These are phyloP conservation scores for Boletus coccyginus DNA, from an alignment of 768 basidiomycete genomes.

Conservation along the genomic window DNA sequence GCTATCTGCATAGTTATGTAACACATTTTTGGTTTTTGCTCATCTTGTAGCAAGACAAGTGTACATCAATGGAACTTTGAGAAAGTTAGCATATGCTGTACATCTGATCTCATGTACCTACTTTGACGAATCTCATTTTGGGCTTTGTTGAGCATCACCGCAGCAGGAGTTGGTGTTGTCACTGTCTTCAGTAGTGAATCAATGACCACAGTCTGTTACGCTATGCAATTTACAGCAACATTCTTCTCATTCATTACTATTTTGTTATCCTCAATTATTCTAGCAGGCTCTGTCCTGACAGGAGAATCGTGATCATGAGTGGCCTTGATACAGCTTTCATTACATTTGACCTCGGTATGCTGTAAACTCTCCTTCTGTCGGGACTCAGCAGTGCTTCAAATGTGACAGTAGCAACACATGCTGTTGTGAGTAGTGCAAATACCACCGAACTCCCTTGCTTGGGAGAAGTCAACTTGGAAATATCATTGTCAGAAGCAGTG, in stretches of 20 bases:
- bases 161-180: no score
- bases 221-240: background rate
- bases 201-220: background rate
- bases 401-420: slow-evolving; percentile 7
- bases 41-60: background rate
- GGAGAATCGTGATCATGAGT: background rate
- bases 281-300: background rate
- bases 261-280: background rate
- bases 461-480: background rate
- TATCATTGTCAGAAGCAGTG: background rate
- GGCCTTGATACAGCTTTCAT: background rate
- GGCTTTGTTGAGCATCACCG: background rate
- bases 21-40: background rate
- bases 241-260: background rate
- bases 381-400: slow-evolving; percentile 6
- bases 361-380: slow-evolving; percentile 1
- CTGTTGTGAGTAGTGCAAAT: slow-evolving; percentile 10
- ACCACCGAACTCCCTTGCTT: slow-evolving; percentile 9
- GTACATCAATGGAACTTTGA: background rate
- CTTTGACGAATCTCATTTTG: background rate
- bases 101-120: background rate
- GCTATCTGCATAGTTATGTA: background rate
- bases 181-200: background rate
- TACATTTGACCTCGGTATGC: background rate
- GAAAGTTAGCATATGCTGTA: background rate